phyloP scores from a whole-genome alignment of 768 basidiomycete genomes.

The Rhodosporidiobolus sp. region DNA sequence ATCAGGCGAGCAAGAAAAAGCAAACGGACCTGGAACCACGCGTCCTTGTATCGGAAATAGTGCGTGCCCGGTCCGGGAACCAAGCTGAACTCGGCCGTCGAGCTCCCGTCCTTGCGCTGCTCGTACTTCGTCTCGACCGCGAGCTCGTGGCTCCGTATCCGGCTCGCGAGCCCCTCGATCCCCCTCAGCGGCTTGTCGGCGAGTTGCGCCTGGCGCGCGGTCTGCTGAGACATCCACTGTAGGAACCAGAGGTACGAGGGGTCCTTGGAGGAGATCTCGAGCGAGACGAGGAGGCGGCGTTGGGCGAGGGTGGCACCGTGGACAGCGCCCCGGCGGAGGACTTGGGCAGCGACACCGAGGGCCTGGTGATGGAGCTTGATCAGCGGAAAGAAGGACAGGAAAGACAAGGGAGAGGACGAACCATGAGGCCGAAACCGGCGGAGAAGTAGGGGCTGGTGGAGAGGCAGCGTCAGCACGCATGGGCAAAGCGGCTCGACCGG shows the following conservation, averaged over 20 bases:
- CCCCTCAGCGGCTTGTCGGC: conserved; percentile 32
- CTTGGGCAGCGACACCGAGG: conserved; percentile 78
- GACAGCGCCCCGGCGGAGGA: conserved; percentile 57
- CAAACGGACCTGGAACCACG: conserved; percentile 84
- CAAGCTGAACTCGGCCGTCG: conserved; percentile 82
- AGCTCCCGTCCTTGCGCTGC: conserved; percentile 87
- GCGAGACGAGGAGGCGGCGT: conserved; percentile 83
- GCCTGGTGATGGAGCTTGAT: too few relatives aligned
- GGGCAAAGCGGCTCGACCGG: accelerated
- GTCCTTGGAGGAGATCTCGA: conserved; percentile 96
- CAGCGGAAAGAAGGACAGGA: background rate
- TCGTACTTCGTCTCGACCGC: conserved; percentile 86
- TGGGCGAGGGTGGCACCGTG: conserved; percentile 72
- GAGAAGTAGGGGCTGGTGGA: conserved; percentile 83
- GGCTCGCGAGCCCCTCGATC: conserved; percentile 40
- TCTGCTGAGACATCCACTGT: conserved; percentile 84
- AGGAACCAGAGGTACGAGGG: conserved; percentile 95
- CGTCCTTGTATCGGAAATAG: conserved; percentile 80
- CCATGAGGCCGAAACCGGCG: conserved; percentile 97
- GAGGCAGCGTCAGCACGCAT: background rate
- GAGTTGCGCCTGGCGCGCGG: conserved; percentile 48
- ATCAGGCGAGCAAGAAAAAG: conserved; percentile 23
- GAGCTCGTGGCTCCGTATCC: conserved; percentile 76
- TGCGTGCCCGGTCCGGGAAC: conserved; percentile 94
- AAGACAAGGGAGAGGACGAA: conserved; percentile 44